Conservation (phyloP, 768 basidiomycete species). For the Lactarius evosmus region DNA sequence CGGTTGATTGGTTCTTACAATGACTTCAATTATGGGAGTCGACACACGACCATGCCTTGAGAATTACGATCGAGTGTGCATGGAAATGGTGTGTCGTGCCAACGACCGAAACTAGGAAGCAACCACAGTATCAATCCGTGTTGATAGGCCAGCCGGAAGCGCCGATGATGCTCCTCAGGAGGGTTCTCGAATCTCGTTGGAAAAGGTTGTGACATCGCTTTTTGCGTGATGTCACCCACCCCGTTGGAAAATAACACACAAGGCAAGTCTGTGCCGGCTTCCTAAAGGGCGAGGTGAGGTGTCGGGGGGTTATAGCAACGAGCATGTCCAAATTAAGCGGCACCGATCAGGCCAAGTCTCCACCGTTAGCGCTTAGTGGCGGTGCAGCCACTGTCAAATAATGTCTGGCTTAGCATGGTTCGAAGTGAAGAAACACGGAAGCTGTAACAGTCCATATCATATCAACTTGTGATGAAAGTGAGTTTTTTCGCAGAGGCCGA, state of each 20-base stretch:
- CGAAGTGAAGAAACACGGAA: not conserved
- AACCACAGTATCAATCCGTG: slow-evolving; percentile 8
- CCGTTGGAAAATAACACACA: slow-evolving; percentile 7
- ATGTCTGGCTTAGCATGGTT: slow-evolving; percentile 1
- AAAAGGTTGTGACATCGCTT: slow-evolving; percentile 1
- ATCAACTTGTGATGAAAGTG: not conserved
- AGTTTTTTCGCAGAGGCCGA: not conserved
- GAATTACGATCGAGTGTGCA: slow-evolving; percentile 21
- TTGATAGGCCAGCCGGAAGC: slow-evolving; percentile 12
- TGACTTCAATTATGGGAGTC: slow-evolving; percentile 13
- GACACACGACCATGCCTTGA: slow-evolving; percentile 3
- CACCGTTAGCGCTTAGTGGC: slow-evolving; percentile 19
- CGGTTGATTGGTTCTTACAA: slow-evolving; percentile 25
- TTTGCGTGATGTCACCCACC: slow-evolving; percentile 7
- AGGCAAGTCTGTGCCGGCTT: slow-evolving; percentile 6
- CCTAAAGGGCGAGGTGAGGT: slow-evolving; percentile 8
- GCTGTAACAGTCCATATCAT: not conserved
- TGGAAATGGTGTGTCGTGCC: slow-evolving; percentile 7
- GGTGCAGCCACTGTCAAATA: slow-evolving; percentile 14
- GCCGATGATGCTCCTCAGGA: slow-evolving; percentile 12
- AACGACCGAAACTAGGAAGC: slow-evolving; percentile 11
- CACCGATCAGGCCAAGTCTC: slow-evolving; percentile 4
- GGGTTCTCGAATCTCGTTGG: not conserved
- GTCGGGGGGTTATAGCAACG: slow-evolving; percentile 25
- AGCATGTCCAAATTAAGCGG: slow-evolving; percentile 13